These are phyloP conservation scores for Eimeria acervulina DNA, from an alignment of 169 alveolate genomes.

Conservation along the genomic window DNA sequence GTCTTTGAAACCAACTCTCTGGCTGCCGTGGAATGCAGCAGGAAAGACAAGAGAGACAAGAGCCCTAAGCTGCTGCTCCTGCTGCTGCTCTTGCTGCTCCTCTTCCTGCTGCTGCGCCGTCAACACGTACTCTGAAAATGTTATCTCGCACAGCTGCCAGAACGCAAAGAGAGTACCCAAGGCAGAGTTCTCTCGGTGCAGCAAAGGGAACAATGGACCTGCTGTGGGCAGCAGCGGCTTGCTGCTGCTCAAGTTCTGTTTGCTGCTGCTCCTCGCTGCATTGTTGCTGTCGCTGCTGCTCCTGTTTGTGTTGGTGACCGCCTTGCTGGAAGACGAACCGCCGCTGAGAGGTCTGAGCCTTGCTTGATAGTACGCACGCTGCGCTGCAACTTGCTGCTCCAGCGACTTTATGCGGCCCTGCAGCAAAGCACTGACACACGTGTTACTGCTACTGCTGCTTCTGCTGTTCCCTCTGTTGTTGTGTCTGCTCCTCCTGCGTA, in stretches of 20 bases:
- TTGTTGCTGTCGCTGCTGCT: constrained; percentile 34
- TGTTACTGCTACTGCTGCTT: background rate
- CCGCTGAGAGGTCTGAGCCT: constrained; percentile 24
- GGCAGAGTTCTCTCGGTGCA: constrained; percentile 58
- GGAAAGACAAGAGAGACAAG: constrained; percentile 72
- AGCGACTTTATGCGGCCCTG: constrained; percentile 75
- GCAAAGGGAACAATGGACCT: constrained; percentile 69
- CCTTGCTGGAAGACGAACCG: constrained; percentile 38
- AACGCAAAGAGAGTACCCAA: constrained; percentile 77
- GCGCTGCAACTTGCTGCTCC: constrained; percentile 71
- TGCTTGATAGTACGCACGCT: constrained; percentile 65
- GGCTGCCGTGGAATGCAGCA: constrained; percentile 24
- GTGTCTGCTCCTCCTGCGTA: background rate
- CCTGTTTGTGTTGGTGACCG: constrained; percentile 20
- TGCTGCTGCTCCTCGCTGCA: background rate
- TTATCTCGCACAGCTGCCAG: constrained; percentile 69
- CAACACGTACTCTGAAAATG: background rate
- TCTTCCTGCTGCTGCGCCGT: background rate
- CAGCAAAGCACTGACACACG: background rate
- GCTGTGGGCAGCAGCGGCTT: background rate
- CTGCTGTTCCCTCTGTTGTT: background rate
- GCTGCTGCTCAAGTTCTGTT: constrained; percentile 11
- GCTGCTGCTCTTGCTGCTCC: constrained; percentile 61
- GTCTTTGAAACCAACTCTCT: constrained; percentile 38
- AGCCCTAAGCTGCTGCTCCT: constrained; percentile 60